These are phyloP conservation scores for Thelonectria blattea DNA, from an alignment of 2,329 filamentous ascomycete species.

Conservation along the genomic window DNA sequence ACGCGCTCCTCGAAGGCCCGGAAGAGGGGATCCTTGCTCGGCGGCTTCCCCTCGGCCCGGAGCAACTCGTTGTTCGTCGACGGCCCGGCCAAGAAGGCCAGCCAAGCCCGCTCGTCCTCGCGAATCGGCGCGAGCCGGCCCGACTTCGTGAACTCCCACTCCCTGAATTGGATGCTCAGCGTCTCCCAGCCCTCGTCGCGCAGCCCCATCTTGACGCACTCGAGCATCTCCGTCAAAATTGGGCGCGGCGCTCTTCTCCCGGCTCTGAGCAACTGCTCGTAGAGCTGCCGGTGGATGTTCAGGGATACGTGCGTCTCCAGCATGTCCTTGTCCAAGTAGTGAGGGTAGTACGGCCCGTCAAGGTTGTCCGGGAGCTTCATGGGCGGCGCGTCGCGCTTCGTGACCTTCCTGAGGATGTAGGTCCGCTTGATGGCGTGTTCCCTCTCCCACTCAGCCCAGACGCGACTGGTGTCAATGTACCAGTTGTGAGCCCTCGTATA, in stretches of 20 bases:
- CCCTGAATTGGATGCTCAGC: slow-evolving; percentile 20
- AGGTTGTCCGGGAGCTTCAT: slow-evolving; percentile 37
- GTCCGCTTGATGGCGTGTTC: slow-evolving; percentile 27
- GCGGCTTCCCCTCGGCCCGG: not conserved
- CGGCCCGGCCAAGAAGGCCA: slow-evolving; percentile 30
- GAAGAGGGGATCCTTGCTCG: not conserved
- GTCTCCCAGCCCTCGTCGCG: not conserved
- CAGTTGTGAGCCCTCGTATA: slow-evolving; percentile 37
- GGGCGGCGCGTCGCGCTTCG: slow-evolving; percentile 18
- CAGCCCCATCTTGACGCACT: slow-evolving; percentile 21
- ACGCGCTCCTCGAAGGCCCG: slow-evolving; percentile 33
- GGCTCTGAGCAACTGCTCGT: slow-evolving; percentile 24
- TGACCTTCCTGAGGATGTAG: slow-evolving; percentile 14
- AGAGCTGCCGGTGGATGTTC: slow-evolving; percentile 21
- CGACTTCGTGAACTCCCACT: slow-evolving; percentile 14
- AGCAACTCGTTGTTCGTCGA: slow-evolving; percentile 20
- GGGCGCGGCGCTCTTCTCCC: slow-evolving; percentile 23
- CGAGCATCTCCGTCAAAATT: slow-evolving; percentile 24
- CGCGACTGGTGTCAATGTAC: slow-evolving; percentile 25
- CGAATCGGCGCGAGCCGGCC: slow-evolving; percentile 24
- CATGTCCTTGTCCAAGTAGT: slow-evolving; percentile 36
- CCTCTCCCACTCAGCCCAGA: slow-evolving; percentile 30
- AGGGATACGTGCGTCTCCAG: slow-evolving; percentile 25
- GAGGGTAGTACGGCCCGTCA: slow-evolving; percentile 29
- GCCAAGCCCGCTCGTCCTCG: slow-evolving; percentile 32